Base-by-base conservation (phyloP, 495 filamentous ascomycete species). In the Neurospora pannonica region DNA sequence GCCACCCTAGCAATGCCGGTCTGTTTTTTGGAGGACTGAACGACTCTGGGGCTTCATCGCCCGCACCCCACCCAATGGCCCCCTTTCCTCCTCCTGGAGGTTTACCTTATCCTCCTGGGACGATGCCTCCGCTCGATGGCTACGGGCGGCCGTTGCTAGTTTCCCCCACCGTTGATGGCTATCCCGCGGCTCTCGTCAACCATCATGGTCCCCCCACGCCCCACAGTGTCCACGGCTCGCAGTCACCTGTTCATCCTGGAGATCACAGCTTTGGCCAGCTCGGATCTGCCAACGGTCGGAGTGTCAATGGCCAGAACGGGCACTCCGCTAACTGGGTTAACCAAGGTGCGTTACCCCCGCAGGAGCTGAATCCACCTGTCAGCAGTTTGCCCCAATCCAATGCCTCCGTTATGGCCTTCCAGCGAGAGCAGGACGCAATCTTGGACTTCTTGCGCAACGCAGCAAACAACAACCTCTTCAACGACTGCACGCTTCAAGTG, bases 221-320 rank as follows among this genome's bases (percentile, higher is more conserved):
- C 5, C 86, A 85, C 43, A 88, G 87, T 74, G 86, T 87, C 48
- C 86, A 88, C 21, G 87, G 84, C 21, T 89, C 87, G 4, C 87
- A 87, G 71, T 82, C 84, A 28, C 88, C 87, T 1, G 78, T 76
- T 5, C 81, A 81, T 34, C 74, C 78, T 0, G 83, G 84, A 5
- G 83, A 84, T 39, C 76, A 76, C 60, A 77, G 70, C 54, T 73
- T 82, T 43, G 76, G 62, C 34, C 83, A 79, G 38, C 77, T 79
- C 71, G 70, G 78, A n/a, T 38, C 71, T 11, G 28, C 42, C 4
- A 79, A 78, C 46, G 74, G 76, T 11, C 78, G 70, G 28, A 48
- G 72, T 60, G 39, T 38, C 69, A 75, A 75, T 69, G 74, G 75
- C 19, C 71, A 72, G 19, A 60, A 60, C 9, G 54, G 54, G 31